Conservation (phyloP, 2,329 filamentous ascomycete species). For the Leptographium flavum region DNA sequence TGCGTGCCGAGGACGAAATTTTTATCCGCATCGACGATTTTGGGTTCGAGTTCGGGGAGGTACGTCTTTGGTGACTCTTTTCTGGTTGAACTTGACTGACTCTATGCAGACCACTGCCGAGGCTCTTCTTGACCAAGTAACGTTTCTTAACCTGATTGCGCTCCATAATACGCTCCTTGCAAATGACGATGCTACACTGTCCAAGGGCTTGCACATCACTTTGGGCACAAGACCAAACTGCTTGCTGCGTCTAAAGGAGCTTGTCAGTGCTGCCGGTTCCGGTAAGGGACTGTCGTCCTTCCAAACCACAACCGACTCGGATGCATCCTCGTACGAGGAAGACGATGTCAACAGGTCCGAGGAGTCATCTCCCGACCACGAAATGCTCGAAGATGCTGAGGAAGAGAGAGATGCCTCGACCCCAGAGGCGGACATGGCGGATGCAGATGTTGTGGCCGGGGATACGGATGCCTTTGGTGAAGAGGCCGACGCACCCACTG, state of each 20-base stretch:
- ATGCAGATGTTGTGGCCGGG: background rate
- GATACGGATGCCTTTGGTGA: background rate
- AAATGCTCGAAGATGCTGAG: background rate
- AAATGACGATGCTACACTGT: constrained; percentile 8
- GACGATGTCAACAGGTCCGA: background rate
- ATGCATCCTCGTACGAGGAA: constrained; percentile 8
- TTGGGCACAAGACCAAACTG: constrained; percentile 12
- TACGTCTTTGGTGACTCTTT: constrained; percentile 15
- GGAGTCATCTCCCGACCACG: constrained; percentile 1
- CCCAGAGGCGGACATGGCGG: background rate
- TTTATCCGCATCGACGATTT: constrained; percentile 37
- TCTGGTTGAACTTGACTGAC: background rate
- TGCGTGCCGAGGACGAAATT: constrained; percentile 31
- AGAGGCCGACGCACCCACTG: background rate
- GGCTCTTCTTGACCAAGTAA: constrained; percentile 12
- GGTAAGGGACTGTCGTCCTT: constrained; percentile 11
- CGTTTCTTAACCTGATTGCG: constrained; percentile 12
- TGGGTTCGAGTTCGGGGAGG: constrained; percentile 37
- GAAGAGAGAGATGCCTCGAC: constrained; percentile 2
- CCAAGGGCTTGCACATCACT: constrained; percentile 9
- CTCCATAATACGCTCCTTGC: constrained; percentile 12
- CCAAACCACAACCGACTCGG: background rate
- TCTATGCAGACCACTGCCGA: constrained; percentile 11
- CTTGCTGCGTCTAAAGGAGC: constrained; percentile 10
- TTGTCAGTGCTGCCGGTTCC: constrained; percentile 10